A percentile compares a stretch with the other conserved stretches of the same genome.
Evolutionary conservation across 768 basidiomycete genomes (phyloP).

Genomic region (Phlebiopsis gigantea): DNA sequence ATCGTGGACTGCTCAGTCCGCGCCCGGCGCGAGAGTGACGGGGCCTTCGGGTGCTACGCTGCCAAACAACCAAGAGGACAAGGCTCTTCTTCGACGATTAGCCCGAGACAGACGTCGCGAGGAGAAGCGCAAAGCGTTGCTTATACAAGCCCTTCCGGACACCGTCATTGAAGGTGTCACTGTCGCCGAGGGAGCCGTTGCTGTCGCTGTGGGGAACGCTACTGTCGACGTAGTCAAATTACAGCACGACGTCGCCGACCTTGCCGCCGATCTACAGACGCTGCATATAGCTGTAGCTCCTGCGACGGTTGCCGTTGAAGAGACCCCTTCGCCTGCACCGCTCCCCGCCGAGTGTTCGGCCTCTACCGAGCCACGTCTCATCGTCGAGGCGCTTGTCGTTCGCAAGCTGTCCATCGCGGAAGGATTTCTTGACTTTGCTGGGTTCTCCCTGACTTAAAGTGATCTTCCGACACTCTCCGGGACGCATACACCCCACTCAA

Average conservation of each 20-base stretch:
- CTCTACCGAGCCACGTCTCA: slow-evolving; percentile 45
- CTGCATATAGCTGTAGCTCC: slow-evolving; percentile 29
- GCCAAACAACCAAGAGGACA: slow-evolving; percentile 19
- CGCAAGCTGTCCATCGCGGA: slow-evolving; percentile 74
- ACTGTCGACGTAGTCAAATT: slow-evolving; percentile 23
- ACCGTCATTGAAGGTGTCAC: background rate
- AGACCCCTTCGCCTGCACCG: background rate
- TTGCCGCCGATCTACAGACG: slow-evolving; percentile 29
- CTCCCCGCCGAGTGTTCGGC: background rate
- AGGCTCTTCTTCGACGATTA: slow-evolving; percentile 36
- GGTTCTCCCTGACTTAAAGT: slow-evolving; percentile 17
- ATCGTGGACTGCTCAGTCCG: slow-evolving; percentile 14
- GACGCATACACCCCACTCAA: too few relatives aligned
- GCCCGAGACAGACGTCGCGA: slow-evolving; percentile 49
- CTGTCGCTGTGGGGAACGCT: background rate
- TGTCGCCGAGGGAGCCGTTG: background rate
- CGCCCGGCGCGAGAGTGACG: background rate
- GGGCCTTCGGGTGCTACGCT: slow-evolving; percentile 7
- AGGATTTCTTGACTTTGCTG: slow-evolving; percentile 66
- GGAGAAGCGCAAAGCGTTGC: slow-evolving; percentile 29
- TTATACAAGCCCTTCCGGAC: slow-evolving; percentile 16
- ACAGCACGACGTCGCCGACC: slow-evolving; percentile 21
- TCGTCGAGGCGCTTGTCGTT: slow-evolving; percentile 78
- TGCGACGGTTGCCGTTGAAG: slow-evolving; percentile 7
- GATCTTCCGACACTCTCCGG: too few relatives aligned